These are phyloP conservation scores for Sclerotinia spermophila DNA, from an alignment of 2,329 filamentous ascomycete species.

Conservation along the genomic window DNA sequence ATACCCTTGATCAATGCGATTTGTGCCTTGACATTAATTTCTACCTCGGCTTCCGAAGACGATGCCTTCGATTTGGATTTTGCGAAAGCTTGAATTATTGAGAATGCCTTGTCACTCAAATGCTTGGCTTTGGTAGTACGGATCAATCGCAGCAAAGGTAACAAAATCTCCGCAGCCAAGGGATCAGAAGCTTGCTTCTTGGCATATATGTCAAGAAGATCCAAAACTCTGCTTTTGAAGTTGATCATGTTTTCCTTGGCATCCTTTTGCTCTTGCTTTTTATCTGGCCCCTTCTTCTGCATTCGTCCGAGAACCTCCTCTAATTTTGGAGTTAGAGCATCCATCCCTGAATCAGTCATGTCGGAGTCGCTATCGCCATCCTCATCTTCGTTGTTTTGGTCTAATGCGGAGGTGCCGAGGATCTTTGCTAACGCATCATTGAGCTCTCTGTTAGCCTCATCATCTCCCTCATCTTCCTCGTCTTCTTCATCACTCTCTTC, in stretches of 20 bases:
- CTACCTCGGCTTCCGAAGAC: constrained; percentile 44
- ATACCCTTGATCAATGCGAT: constrained; percentile 58
- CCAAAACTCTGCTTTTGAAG: constrained; percentile 92
- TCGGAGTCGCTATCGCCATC: constrained; percentile 65
- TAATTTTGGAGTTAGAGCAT: constrained; percentile 78
- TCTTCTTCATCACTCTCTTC: constrained; percentile 45
- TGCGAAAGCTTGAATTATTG: constrained; percentile 69
- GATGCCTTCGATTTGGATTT: constrained; percentile 58
- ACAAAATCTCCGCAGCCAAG: constrained; percentile 64
- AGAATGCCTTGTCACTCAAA: constrained; percentile 67
- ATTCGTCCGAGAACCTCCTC: constrained; percentile 76
- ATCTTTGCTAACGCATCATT: constrained; percentile 75
- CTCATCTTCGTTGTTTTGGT: constrained; percentile 54
- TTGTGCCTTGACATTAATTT: constrained; percentile 41
- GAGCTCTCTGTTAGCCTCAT: constrained; percentile 43
- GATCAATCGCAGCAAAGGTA: constrained; percentile 73
- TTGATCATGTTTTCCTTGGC: constrained; percentile 86
- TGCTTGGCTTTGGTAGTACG: constrained; percentile 74
- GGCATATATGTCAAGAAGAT: constrained; percentile 80
- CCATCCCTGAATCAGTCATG: constrained; percentile 97
- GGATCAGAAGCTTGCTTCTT: constrained; percentile 70
- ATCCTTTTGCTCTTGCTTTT: constrained; percentile 81
- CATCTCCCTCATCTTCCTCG: constrained; percentile 38
- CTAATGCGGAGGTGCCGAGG: constrained; percentile 65
- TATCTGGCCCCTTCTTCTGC: constrained; percentile 60